Evolutionary conservation across 805 yeast genomes (phyloP).

Genomic region (Ogataea naganishii): DNA sequence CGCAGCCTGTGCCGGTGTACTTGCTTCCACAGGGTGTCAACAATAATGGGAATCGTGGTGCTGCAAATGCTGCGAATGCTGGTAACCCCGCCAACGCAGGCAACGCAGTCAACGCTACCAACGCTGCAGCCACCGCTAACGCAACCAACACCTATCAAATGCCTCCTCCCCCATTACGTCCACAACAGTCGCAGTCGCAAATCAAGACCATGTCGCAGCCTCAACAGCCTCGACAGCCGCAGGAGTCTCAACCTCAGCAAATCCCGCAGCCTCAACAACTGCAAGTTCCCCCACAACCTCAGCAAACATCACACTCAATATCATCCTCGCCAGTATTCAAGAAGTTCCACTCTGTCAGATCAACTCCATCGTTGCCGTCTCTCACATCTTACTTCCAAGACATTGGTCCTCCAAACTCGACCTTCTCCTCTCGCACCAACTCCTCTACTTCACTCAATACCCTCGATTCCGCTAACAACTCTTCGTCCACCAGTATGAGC

Average conservation of each 20-base stretch:
- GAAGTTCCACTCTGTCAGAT: slow-evolving; percentile 12
- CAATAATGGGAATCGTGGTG: too few relatives aligned
- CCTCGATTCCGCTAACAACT: slow-evolving; percentile 16
- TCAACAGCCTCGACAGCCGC: slow-evolving; percentile 7
- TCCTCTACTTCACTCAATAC: slow-evolving; percentile 24
- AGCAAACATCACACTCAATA: slow-evolving; percentile 5
- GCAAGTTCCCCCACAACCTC: slow-evolving; percentile 7
- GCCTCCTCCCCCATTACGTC: too few relatives aligned
- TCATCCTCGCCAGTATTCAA: slow-evolving; percentile 4
- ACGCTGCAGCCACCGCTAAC: slow-evolving; percentile 11
- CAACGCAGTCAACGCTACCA: too few relatives aligned
- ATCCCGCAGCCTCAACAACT: slow-evolving; percentile 6
- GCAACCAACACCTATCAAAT: slow-evolving; percentile 9
- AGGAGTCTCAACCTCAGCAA: slow-evolving; percentile 7
- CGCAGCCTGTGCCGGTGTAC: slow-evolving; percentile 22
- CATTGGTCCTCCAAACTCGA: slow-evolving; percentile 18
- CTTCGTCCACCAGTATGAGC: slow-evolving; percentile 13
- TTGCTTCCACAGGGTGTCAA: slow-evolving; percentile 18
- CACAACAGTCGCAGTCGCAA: too few relatives aligned
- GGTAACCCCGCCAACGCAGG: too few relatives aligned
- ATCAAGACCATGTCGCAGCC: too few relatives aligned
- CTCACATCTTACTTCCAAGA: slow-evolving; percentile 11
- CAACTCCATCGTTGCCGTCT: slow-evolving; percentile 16
- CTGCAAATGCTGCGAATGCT: too few relatives aligned
- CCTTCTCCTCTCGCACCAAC: slow-evolving; percentile 21